These are phyloP conservation scores for Candida piceae DNA, from an alignment of 805 yeast species.

Conservation along the genomic window DNA sequence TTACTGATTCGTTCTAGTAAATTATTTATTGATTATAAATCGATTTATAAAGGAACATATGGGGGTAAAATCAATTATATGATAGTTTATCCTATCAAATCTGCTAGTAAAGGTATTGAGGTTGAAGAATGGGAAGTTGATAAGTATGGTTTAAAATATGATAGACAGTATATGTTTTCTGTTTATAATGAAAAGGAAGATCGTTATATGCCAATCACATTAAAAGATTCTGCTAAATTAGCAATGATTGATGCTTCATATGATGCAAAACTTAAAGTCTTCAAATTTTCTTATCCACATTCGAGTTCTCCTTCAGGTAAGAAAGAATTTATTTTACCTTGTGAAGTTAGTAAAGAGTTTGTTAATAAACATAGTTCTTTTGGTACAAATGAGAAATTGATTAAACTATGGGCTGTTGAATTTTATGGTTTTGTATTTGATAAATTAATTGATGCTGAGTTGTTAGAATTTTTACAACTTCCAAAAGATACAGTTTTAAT, in stretches of 20 bases:
- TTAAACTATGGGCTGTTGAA: slow-evolving; percentile 18
- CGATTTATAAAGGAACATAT: slow-evolving; percentile 10
- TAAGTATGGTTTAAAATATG: slow-evolving; percentile 25
- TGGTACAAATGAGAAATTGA: slow-evolving; percentile 3
- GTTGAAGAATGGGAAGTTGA: slow-evolving; percentile 24
- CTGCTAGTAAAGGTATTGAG: slow-evolving; percentile 21
- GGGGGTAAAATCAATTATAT: slow-evolving; percentile 24
- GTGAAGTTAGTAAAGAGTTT: slow-evolving; percentile 14
- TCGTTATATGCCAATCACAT: slow-evolving; percentile 12
- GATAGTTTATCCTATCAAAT: slow-evolving; percentile 28
- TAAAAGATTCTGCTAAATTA: slow-evolving; percentile 13
- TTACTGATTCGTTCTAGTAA: not conserved
- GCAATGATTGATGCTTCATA: slow-evolving; percentile 11
- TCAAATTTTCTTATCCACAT: slow-evolving; percentile 22
- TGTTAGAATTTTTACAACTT: slow-evolving; percentile 14
- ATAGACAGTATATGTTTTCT: slow-evolving; percentile 25
- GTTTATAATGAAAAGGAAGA: slow-evolving; percentile 9
- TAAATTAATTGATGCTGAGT: slow-evolving; percentile 15
- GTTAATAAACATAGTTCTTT: slow-evolving; percentile 11
- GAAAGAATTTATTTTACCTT: slow-evolving; percentile 15
- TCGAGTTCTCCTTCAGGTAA: not conserved
- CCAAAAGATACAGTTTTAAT: slow-evolving; percentile 18
- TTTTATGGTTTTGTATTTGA: slow-evolving; percentile 21
- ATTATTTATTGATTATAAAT: not conserved
- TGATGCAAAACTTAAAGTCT: slow-evolving; percentile 8